These are phyloP conservation scores for Candida nemodendra DNA, from an alignment of 805 yeast species.

Conservation along the genomic window DNA sequence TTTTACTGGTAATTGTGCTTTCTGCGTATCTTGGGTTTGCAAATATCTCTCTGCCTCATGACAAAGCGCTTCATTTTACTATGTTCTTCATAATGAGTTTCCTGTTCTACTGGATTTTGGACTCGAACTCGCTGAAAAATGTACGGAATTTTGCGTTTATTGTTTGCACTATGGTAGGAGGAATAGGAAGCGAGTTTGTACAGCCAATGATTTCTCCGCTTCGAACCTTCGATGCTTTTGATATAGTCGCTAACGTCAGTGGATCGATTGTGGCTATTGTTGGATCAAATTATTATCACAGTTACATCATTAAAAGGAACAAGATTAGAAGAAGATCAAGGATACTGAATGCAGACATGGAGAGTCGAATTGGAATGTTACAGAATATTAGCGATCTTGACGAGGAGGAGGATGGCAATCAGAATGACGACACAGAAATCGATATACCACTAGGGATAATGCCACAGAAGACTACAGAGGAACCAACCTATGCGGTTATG, in stretches of 20 bases:
- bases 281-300: constrained; percentile 20
- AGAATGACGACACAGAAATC: constrained; percentile 5
- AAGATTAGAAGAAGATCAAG: constrained; percentile 11
- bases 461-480: neutral
- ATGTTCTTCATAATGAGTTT: constrained; percentile 45
- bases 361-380: constrained; percentile 15
- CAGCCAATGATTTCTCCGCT: constrained; percentile 44
- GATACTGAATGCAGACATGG: constrained; percentile 10
- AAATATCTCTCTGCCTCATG: constrained; percentile 43
- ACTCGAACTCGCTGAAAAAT: constrained; percentile 33
- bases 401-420: constrained; percentile 10
- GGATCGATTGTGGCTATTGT: constrained; percentile 29
- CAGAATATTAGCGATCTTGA: constrained; percentile 19
- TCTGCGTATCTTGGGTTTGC: constrained; percentile 51
- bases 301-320: constrained; percentile 6
- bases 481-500: neutral
- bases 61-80: constrained; percentile 46
- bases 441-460: constrained; percentile 12
- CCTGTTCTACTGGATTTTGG: constrained; percentile 47
- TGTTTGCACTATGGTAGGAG: constrained; percentile 43
- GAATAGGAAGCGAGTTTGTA: constrained; percentile 47
- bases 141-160: constrained; percentile 35
- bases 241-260: constrained; percentile 27
- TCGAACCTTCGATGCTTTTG: constrained; percentile 42
- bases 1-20: constrained; percentile 16